Conservation (phyloP, 1,139 yeast genomes). For the Meyerozyma carpophila region DNA sequence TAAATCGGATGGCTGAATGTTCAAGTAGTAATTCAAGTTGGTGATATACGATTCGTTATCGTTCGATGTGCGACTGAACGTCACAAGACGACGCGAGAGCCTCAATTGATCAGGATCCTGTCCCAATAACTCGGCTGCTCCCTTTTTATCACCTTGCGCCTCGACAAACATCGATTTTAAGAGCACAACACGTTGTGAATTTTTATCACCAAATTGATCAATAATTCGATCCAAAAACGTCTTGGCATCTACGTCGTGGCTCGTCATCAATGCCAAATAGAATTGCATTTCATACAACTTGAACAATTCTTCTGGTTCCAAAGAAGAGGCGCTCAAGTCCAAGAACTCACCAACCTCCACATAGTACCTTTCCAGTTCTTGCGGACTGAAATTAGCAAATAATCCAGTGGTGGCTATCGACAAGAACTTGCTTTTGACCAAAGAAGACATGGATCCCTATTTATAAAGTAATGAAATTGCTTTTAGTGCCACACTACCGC, state of each 20-base stretch:
- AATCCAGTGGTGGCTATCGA: conserved; percentile 15
- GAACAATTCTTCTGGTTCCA: conserved; percentile 48
- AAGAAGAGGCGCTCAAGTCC: conserved; percentile 19
- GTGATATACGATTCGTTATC: conserved; percentile 36
- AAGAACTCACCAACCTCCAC: conserved; percentile 22
- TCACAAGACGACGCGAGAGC: conserved; percentile 30
- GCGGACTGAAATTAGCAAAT: conserved; percentile 13
- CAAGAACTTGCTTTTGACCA: conserved; percentile 12
- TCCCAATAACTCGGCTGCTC: conserved; percentile 34
- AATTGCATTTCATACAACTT: conserved; percentile 68
- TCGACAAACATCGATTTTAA: conserved; percentile 55
- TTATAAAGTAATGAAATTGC: not conserved
- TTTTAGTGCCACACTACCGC: not conserved
- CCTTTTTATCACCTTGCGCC: conserved; percentile 38
- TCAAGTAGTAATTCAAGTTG: conserved; percentile 45
- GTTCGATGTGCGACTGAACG: conserved; percentile 21
- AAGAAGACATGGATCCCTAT: conserved; percentile 1
- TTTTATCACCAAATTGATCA: conserved; percentile 53
- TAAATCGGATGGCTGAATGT: conserved; percentile 64
- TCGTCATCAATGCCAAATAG: conserved; percentile 57
- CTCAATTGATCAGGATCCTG: conserved; percentile 30
- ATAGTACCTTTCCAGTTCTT: conserved; percentile 14
- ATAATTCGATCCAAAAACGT: conserved; percentile 53
- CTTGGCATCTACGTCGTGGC: conserved; percentile 69
- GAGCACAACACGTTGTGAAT: conserved; percentile 53